phyloP scores from a whole-genome alignment of 768 basidiomycete genomes.

The Butyriboletus loyo region DNA sequence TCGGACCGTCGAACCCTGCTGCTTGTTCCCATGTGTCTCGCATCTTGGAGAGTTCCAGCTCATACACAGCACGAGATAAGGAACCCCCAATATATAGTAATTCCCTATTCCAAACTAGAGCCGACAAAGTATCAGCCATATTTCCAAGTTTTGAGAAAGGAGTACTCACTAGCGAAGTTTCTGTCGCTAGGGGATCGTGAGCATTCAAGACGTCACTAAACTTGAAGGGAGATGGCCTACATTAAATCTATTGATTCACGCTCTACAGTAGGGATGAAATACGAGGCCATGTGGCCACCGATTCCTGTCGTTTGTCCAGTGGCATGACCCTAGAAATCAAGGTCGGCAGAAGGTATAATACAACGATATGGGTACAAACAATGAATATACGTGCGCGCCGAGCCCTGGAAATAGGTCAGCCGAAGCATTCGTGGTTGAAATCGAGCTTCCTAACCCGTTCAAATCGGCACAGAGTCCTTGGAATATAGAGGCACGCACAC shows the following conservation, averaged over 20 bases:
- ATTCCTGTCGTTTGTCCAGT: conserved; percentile 11
- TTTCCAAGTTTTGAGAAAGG: too few species aligned
- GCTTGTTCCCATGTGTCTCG: conserved; percentile 54
- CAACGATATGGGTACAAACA: too few species aligned
- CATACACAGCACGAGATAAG: conserved; percentile 5
- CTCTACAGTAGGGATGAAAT: conserved; percentile 9
- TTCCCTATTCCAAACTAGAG: conserved; percentile 84
- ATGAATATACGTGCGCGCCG: too few species aligned
- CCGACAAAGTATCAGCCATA: too few species aligned
- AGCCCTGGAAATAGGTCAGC: too few species aligned
- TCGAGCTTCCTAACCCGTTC: too few species aligned
- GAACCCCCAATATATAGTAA: conserved; percentile 16
- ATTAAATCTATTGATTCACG: conserved; percentile 11
- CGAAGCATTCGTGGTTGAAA: too few species aligned
- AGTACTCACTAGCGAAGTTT: neutral
- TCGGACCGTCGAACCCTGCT: conserved; percentile 12
- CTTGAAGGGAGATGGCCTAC: too few species aligned
- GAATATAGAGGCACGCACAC: too few species aligned
- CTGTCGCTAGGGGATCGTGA: neutral
- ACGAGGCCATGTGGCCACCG: conserved; percentile 10
- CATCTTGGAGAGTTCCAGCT: conserved; percentile 6
- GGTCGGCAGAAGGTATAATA: too few species aligned
- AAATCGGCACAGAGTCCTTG: too few species aligned
- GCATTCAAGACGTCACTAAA: too few species aligned
- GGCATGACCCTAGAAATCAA: conserved; percentile 4